These are phyloP conservation scores for Arctium lappa DNA, from an alignment of 129 eudicot species.

Conservation along the genomic window DNA sequence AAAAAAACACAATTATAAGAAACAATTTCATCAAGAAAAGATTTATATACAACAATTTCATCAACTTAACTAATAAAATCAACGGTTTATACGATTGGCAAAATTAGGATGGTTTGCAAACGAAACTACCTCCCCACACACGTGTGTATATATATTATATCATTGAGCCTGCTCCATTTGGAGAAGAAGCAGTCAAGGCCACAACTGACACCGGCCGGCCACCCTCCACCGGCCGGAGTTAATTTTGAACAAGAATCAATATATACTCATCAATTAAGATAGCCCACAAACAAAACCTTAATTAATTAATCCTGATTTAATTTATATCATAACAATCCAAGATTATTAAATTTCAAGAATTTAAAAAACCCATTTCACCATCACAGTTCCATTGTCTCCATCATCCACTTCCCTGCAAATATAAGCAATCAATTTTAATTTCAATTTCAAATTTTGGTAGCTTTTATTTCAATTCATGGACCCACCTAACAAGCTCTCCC, in stretches of 20 bases:
- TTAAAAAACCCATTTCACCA: conserved; percentile 11
- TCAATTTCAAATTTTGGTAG: conserved; percentile 22
- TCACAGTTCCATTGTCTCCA: conserved; percentile 28
- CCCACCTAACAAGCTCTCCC: conserved; percentile 41
- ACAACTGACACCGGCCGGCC: background rate
- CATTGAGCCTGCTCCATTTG: background rate
- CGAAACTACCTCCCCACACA: no score
- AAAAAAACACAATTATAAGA: no score
- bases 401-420: conserved; percentile 31
- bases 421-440: conserved; percentile 28
- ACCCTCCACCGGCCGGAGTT: conserved; percentile 11
- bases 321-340: conserved; percentile 11
- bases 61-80: no score
- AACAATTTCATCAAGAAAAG: no score
- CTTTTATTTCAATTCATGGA: conserved; percentile 65
- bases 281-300: conserved; percentile 4
- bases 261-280: background rate
- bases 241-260: background rate
- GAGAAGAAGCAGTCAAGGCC: background rate
- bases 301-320: background rate
- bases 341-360: background rate
- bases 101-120: no score
- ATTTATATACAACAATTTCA: no score
- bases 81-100: no score
- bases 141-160: no score